Base-by-base conservation (phyloP, 169 alveolate genomes). In the Plasmodium relictum region DNA sequence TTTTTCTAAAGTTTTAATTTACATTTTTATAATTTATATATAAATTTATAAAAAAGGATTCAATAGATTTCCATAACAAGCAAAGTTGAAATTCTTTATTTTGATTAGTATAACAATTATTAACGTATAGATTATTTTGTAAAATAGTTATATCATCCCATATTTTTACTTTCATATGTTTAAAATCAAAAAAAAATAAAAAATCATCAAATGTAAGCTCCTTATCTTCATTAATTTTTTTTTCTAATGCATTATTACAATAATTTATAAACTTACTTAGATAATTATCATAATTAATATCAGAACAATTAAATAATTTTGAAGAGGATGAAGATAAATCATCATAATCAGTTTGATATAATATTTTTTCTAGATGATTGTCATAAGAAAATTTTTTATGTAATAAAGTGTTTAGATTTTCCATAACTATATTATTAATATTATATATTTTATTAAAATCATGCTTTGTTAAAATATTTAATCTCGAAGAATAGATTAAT, bases 31-130 rank as follows among this genome's bases (percentile, higher is more conserved):
- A 80, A 4, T 45, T 50, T 6, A 62, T 5, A 37, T 80, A 71
- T 31, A 80, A 18, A 0, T 66, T 14, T 16, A 20, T 44, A 50
- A 52, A 80, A 37, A 50, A 80, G 31, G 54, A 16, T 9, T 85
- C 87, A 5, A 85, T 70, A 0, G 92, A 69, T 50, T 70, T 85
- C 92, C 92, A 85, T 42, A 85, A 22, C 0, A 85, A 10, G 41
- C 12, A 42, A 18, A 70, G 65, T 42, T 85, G 74, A 14, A 48
- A 70, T 14, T 37, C 44, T 37, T 73, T 59, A 1, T 39, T 52
- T 6, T 56, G 10, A 6, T 42, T 37, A 0, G 48, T 6, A n/a
- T 42, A 45, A 9, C 42, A 18, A 7, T 0, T 48, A 69, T 44
- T 48, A 2, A 44, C n/a, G n/a, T 14, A 26, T n/a, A 66, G 52